A percentile compares a stretch with the other conserved stretches of the same genome.
phyloP scores from a whole-genome alignment of 768 basidiomycete genomes.

The Mycena pura region DNA sequence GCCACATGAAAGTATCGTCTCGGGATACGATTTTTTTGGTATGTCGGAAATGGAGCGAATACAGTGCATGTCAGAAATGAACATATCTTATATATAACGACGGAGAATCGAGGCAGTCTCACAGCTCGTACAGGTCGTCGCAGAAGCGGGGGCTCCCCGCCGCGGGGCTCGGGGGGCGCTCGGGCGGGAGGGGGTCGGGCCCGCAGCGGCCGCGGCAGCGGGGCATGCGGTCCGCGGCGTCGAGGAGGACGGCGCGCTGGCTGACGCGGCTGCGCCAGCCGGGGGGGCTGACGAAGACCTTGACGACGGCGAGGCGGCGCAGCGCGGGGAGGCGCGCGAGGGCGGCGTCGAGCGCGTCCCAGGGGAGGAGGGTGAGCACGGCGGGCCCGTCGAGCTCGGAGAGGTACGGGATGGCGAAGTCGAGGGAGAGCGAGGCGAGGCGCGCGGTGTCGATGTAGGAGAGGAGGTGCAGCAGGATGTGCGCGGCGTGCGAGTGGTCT shows the following conservation, averaged over 20 bases:
- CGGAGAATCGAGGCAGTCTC: too few species aligned
- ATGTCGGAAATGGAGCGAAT: too few species aligned
- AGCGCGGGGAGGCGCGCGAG: slow-evolving; percentile 12
- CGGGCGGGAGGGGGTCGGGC: background rate
- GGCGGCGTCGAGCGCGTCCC: slow-evolving; percentile 4
- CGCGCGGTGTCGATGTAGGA: slow-evolving; percentile 9
- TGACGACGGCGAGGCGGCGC: slow-evolving; percentile 7
- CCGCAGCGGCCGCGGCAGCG: slow-evolving; percentile 1
- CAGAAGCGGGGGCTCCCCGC: slow-evolving; percentile 10
- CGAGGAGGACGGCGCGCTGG: slow-evolving; percentile 8
- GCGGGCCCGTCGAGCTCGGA: slow-evolving; percentile 16
- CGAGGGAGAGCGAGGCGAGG: slow-evolving; percentile 8
- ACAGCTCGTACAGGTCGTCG: background rate
- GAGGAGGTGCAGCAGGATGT: slow-evolving; percentile 8
- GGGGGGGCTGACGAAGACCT: slow-evolving; percentile 20
- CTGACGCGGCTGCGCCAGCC: slow-evolving; percentile 23
- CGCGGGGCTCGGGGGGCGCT: slow-evolving; percentile 12
- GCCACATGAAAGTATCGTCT: too few species aligned
- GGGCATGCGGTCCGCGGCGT: slow-evolving; percentile 8
- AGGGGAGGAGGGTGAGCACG: slow-evolving; percentile 6
- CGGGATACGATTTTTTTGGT: too few species aligned
- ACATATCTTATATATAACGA: too few species aligned
- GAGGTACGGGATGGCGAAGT: slow-evolving; percentile 23
- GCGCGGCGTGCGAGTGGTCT: slow-evolving; percentile 17
- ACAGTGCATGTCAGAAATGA: too few species aligned